Conservation (phyloP, 2,329 filamentous ascomycete species). For the Aciculosporium take region DNA sequence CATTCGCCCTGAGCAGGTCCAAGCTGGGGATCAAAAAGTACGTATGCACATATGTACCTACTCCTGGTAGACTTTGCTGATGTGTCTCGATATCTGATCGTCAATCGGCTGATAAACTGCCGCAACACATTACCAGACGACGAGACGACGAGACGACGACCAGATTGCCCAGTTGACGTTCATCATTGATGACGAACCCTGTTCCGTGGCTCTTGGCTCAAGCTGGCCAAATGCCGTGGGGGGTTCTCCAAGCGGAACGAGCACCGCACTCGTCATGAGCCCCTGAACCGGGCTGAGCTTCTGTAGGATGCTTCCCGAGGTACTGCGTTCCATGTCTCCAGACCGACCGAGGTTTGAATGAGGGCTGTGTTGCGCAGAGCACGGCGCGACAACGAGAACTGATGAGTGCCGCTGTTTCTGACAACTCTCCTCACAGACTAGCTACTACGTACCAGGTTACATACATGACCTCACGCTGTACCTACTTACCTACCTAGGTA, state of each 20-base stretch:
- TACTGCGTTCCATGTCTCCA: not conserved
- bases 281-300: not conserved
- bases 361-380: too few species aligned
- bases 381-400: too few species aligned
- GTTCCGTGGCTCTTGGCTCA: not conserved
- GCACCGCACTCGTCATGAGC: not conserved
- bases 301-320: slow-evolving; percentile 3
- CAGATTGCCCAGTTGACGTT: not conserved
- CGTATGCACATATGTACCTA: too few species aligned
- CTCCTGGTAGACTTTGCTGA: not conserved
- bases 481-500: too few species aligned
- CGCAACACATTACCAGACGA: not conserved
- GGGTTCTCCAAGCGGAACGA: not conserved
- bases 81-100: not conserved
- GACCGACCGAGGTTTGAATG: not conserved
- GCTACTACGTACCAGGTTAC: too few species aligned
- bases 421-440: too few species aligned
- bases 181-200: not conserved
- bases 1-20: not conserved
- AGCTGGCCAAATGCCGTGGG: not conserved
- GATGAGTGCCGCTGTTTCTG: too few species aligned
- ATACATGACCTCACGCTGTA: too few species aligned
- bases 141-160: too few species aligned
- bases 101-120: not conserved
- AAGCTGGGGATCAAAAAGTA: not conserved